phyloP scores from a whole-genome alignment of 805 yeast species.

The Starmerella riodocensis region DNA sequence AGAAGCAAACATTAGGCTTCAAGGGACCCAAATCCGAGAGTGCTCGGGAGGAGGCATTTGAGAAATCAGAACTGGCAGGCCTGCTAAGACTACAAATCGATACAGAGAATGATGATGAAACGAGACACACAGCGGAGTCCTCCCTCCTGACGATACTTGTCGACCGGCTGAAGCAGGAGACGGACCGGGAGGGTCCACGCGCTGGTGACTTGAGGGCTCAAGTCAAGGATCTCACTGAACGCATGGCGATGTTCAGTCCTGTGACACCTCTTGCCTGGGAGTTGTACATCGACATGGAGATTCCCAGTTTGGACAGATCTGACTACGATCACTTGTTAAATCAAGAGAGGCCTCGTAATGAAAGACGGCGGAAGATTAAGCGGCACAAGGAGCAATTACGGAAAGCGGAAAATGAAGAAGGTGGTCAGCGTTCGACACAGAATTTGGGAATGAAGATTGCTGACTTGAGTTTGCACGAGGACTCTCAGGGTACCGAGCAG shows the following conservation, averaged over 20 bases:
- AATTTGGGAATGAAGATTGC: no score
- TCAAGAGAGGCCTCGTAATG: not conserved
- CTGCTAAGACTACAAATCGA: conserved; percentile 48
- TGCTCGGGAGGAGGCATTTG: conserved; percentile 35
- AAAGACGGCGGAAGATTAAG: not conserved
- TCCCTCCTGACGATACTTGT: conserved; percentile 45
- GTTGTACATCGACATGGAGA: conserved; percentile 38
- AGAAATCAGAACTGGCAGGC: conserved; percentile 38
- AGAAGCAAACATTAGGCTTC: conserved; percentile 19
- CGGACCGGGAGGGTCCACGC: not conserved
- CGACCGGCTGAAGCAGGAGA: conserved; percentile 36
- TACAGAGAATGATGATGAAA: conserved; percentile 45
- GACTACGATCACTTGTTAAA: conserved; percentile 21
- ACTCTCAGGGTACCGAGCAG: not conserved
- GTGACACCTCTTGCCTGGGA: conserved; percentile 39
- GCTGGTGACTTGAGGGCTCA: conserved; percentile 26
- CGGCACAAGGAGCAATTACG: not conserved
- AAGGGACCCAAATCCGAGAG: conserved; percentile 11
- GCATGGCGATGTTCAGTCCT: conserved; percentile 57
- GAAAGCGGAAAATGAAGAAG: not conserved
- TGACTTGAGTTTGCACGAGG: no score
- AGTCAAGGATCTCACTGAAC: conserved; percentile 47
- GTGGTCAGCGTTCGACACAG: no score
- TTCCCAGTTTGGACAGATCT: conserved; percentile 37
- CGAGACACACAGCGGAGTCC: conserved; percentile 48